Conservation (phyloP, 2,329 filamentous ascomycete genomes). For the Pseudogymnoascus destructans region DNA sequence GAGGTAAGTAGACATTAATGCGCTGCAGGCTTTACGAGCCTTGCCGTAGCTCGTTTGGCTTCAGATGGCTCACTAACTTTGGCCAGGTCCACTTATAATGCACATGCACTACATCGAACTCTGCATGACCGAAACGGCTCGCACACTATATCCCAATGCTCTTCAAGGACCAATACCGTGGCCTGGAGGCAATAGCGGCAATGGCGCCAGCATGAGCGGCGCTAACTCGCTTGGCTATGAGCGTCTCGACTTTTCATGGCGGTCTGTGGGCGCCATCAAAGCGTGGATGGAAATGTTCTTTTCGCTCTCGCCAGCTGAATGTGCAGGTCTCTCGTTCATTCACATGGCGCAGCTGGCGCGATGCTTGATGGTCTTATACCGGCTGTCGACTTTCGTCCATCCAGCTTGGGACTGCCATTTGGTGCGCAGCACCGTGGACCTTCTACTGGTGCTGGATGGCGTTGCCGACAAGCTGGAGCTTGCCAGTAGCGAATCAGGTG, state of each 20-base stretch:
- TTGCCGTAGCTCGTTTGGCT: conserved; percentile 8
- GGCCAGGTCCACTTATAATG: conserved; percentile 14
- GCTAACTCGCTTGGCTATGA: conserved; percentile 20
- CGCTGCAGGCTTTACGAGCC: neutral
- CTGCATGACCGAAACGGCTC: conserved; percentile 19
- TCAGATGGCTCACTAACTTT: neutral
- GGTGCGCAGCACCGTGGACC: conserved; percentile 25
- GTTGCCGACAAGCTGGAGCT: conserved; percentile 24
- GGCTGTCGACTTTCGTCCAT: conserved; percentile 28
- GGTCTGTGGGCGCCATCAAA: conserved; percentile 26
- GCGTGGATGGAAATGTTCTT: conserved; percentile 27
- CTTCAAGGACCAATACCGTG: too few species aligned
- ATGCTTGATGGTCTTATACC: conserved; percentile 26
- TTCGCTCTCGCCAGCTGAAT: conserved; percentile 18
- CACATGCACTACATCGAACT: conserved; percentile 12
- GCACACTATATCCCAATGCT: conserved; percentile 18
- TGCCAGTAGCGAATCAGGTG: conserved; percentile 21
- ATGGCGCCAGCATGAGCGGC: conserved; percentile 11
- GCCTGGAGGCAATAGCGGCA: too few species aligned
- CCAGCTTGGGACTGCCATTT: conserved; percentile 29
- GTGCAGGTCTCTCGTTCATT: conserved; percentile 26
- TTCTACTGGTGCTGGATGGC: conserved; percentile 25
- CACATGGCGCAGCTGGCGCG: conserved; percentile 29
- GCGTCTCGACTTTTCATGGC: conserved; percentile 27
- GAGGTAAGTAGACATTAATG: conserved; percentile 15